Base-by-base conservation (phyloP, 352 stramenopile species). In the Pythium oligandrum region DNA sequence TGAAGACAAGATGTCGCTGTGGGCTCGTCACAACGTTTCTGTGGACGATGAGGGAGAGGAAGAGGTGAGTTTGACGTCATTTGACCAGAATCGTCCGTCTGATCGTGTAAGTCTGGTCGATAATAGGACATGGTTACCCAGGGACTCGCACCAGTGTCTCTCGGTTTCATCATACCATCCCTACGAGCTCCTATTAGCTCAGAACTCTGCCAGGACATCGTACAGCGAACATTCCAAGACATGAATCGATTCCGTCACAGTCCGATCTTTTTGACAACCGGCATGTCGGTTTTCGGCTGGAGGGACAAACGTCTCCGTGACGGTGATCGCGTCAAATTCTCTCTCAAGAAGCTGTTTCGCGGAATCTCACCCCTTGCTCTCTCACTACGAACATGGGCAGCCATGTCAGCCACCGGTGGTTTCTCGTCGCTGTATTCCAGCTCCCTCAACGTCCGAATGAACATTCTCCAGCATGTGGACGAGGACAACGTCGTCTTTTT, bases 401-500 rank as follows among this genome's bases (percentile, higher is more conserved):
- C 85, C 39, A 40, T 79, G 9, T 68, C 67, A 4, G 64, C 53
- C 1, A 56, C 71, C 4, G 58, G 35, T 44, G 54, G 52, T 4
- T 42, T 79, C 26, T 43, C 50, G 10, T 53, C 52, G 1, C 60
- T 88, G 8, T 85, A 83, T 57, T 85, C 78, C 44, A 57, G 71
- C 1, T 62, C 59, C 33, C 44, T 66, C 26, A 48, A 44, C 2
- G 70, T 85, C 51, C 59, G 64, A 32, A 44, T 83, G n/a, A 64
- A 51, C 2, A 58, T 78, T 43, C 70, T 80, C 51, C 73, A 86
- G 58, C 51, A 68, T 37, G 65, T 88, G 1, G 73, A 88, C 61
- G 75, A 81, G 8, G 64, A 83, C 56, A 88, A 83, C 52, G 62
- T 88, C 12, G 62, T 86, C 44, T 70, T 71, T 49, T 75, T 75